phyloP scores from a whole-genome alignment of 208 protist genomes.

The Trypanosoma mega region DNA sequence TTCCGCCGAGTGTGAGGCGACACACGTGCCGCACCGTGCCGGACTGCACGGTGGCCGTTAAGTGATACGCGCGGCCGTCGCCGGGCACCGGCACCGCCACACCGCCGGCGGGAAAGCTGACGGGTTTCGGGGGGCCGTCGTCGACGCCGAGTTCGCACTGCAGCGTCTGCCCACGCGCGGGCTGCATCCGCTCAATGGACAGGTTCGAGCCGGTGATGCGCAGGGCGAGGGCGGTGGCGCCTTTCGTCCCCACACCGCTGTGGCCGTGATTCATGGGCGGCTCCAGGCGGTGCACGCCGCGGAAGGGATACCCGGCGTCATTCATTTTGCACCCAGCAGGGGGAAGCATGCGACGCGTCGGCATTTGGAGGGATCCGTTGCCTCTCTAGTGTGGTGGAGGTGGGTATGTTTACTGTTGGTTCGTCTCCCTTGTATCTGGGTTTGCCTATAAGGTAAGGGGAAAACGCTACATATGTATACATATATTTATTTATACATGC shows the following conservation, averaged over 20 bases:
- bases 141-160: constrained; percentile 74
- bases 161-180: constrained; percentile 41
- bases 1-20: constrained; percentile 68
- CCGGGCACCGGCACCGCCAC: constrained; percentile 53
- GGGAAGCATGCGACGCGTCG: constrained; percentile 26
- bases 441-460: too few species aligned
- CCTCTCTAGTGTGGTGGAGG: too few species aligned
- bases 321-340: constrained; percentile 82
- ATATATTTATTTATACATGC: too few species aligned
- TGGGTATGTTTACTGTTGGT: too few species aligned
- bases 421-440: too few species aligned
- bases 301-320: constrained; percentile 83
- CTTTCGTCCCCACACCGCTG: constrained; percentile 43
- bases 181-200: constrained; percentile 69
- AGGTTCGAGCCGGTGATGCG: constrained; percentile 74
- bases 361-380: too few species aligned
- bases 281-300: constrained; percentile 63
- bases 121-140: constrained; percentile 39
- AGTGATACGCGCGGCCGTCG: constrained; percentile 74
- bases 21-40: constrained; percentile 54
- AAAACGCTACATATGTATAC: too few species aligned
- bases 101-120: constrained; percentile 37
- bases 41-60: constrained; percentile 54
- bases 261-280: constrained; percentile 80
- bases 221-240: constrained; percentile 48